Conservation (phyloP, 768 basidiomycete genomes). For the Crucibulum laeve region DNA sequence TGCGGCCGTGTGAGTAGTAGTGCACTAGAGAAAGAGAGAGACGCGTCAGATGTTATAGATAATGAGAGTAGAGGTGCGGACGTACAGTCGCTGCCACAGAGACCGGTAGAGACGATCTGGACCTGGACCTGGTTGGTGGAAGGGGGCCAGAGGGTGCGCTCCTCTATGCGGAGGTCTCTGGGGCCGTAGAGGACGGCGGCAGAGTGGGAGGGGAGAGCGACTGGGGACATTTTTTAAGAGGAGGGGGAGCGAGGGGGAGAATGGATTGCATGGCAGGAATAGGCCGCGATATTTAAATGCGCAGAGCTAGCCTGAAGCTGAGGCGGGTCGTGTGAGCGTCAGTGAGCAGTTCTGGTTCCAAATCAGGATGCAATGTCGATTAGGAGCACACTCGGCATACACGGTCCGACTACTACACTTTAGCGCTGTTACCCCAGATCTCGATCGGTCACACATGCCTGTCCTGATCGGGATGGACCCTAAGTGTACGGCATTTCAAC, state of each 20-base stretch:
- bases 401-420: too few species aligned
- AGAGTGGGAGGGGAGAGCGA: constrained; percentile 49
- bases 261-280: constrained; percentile 15
- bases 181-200: constrained; percentile 84
- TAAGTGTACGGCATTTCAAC: too few species aligned
- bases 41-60: neutral
- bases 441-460: too few species aligned
- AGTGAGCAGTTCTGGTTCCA: too few species aligned
- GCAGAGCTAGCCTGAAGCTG: neutral
- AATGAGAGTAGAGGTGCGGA: constrained; percentile 11
- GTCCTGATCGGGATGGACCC: too few species aligned
- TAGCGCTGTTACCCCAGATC: too few species aligned
- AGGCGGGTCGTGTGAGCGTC: neutral
- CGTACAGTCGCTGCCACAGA: constrained; percentile 85
- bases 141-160: constrained; percentile 71
- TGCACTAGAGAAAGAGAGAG: constrained; percentile 54
- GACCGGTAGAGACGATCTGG: constrained; percentile 75
- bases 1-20: constrained; percentile 85
- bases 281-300: constrained; percentile 5
- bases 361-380: too few species aligned
- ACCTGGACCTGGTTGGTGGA: constrained; percentile 74
- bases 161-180: constrained; percentile 76
- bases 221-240: constrained; percentile 27
- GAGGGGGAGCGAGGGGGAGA: constrained; percentile 12
- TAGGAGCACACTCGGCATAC: too few species aligned